Base-by-base conservation (phyloP, 2,329 filamentous ascomycete species). In the Curvularia lunata region DNA sequence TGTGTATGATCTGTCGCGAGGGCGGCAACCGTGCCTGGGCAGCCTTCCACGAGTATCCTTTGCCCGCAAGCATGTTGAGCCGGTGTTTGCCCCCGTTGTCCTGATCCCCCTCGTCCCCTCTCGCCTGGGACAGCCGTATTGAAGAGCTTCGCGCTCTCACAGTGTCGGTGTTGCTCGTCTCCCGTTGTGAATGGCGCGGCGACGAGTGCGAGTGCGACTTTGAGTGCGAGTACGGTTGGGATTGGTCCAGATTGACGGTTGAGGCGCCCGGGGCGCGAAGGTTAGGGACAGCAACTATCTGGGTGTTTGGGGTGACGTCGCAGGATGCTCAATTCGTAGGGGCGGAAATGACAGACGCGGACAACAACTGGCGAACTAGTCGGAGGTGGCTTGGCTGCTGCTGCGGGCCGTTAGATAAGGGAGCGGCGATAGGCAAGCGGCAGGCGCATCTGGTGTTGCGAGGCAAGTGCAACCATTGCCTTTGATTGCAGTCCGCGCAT, bases 41-140 rank as follows among this genome's bases (percentile, higher is more conserved):
- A 66, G 91, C 90, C 83, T 96, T 97, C 93, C 94, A 98, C 77
- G 88, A 85, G 76, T 91, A 91, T 77, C 90, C 91, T 80, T 96
- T 96, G 65, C 91, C 91, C 70, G 96, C 87, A 81, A 97, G 87
- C 93, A 97, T 97, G 50, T 48, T 70, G 64, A 69, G 55, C 46
- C 46, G 41, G 43, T 51, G 56, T 52, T 53, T 60, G 59, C 60
- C 64, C 34, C 57, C 59, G 57, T 61, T 55, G 48, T 55, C 58
- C 56, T 66, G 61, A 21, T 72, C 64, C 42, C 54, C 58, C 54
- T 69, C 70, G 28, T 68, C 66, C 27, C 63, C 68, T 66, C 69
- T 61, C 32, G 62, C 66, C 63, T 74, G 70, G 52, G 70, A 74
- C 59, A 74, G 66, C 52, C 69, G 71, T 32, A 73, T 66, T 34